These are phyloP conservation scores for Geotrichum klebahnii DNA, from an alignment of 1,139 yeast genomes.

Conservation along the genomic window DNA sequence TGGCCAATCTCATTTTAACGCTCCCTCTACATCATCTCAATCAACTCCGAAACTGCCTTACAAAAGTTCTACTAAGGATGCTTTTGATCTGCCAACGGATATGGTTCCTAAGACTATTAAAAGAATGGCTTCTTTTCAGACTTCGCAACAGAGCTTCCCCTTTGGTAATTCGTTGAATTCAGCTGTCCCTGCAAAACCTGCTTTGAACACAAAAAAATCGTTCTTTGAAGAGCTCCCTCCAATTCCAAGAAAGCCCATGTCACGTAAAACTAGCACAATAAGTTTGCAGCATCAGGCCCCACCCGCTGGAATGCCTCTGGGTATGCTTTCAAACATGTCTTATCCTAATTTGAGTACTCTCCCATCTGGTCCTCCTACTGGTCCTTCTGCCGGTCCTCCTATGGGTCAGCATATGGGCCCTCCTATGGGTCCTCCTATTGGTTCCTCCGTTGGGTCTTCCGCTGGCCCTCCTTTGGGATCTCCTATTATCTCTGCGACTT, in stretches of 20 bases:
- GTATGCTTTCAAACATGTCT: no score
- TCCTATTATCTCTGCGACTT: not conserved
- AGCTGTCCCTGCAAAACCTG: conserved; percentile 16
- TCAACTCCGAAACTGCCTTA: conserved; percentile 5
- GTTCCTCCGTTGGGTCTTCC: not conserved
- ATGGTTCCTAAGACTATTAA: conserved; percentile 40
- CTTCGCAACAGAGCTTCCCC: conserved; percentile 13
- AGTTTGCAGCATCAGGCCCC: conserved; percentile 18
- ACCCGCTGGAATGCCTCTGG: no score
- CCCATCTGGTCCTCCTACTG: no score
- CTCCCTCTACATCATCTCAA: not conserved
- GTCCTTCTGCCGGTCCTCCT: not conserved
- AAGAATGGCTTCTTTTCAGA: conserved; percentile 8
- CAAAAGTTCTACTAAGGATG: conserved; percentile 25
- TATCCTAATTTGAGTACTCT: no score
- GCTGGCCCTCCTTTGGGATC: not conserved
- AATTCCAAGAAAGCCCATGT: conserved; percentile 27
- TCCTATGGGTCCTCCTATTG: not conserved
- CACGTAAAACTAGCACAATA: conserved; percentile 23
- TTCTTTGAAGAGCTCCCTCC: conserved; percentile 56
- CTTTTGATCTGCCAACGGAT: conserved; percentile 70
- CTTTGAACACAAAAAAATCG: conserved; percentile 35
- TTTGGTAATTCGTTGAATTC: conserved; percentile 11
- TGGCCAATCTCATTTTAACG: not conserved
- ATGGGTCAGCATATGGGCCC: not conserved